Conservation (phyloP, 1,284 basidiomycete species). For the Tremellales sp. region DNA sequence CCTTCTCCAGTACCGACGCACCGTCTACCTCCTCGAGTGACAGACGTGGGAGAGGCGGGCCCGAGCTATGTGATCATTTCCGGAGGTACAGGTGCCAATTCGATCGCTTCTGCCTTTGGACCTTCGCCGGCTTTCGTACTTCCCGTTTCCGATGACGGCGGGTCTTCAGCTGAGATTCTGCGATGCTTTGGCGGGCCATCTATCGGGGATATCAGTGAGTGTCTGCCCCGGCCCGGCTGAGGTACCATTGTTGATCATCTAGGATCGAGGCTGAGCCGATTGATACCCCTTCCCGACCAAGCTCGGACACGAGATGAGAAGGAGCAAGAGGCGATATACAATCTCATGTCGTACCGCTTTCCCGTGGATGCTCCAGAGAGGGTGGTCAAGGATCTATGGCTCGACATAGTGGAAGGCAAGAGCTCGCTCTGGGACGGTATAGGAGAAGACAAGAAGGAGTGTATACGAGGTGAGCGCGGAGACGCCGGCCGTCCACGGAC, state of each 20-base stretch:
- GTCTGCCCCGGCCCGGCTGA: not conserved
- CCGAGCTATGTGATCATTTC: constrained; percentile 53
- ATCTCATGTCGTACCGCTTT: constrained; percentile 74
- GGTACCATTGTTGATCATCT: not conserved
- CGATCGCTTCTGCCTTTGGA: constrained; percentile 52
- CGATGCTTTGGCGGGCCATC: constrained; percentile 52
- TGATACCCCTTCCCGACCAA: constrained; percentile 47
- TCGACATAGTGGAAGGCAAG: constrained; percentile 85
- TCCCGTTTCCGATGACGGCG: constrained; percentile 55
- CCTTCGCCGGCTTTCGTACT: constrained; percentile 48
- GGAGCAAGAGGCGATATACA: constrained; percentile 60
- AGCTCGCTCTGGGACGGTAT: constrained; percentile 83
- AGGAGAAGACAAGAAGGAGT: constrained; percentile 84
- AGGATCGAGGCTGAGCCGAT: constrained; percentile 53
- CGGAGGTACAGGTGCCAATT: constrained; percentile 54
- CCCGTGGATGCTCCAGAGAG: constrained; percentile 63
- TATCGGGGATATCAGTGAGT: constrained; percentile 51
- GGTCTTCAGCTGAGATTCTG: constrained; percentile 50
- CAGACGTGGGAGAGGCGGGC: too few relatives aligned
- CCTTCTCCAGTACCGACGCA: too few relatives aligned
- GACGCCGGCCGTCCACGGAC: not conserved
- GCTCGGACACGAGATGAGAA: constrained; percentile 23
- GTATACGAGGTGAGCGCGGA: constrained; percentile 39
- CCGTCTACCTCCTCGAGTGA: too few relatives aligned
- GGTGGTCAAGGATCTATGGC: constrained; percentile 82